Conservation (phyloP, 345 rosid genomes). For the Populus davidiana region DNA sequence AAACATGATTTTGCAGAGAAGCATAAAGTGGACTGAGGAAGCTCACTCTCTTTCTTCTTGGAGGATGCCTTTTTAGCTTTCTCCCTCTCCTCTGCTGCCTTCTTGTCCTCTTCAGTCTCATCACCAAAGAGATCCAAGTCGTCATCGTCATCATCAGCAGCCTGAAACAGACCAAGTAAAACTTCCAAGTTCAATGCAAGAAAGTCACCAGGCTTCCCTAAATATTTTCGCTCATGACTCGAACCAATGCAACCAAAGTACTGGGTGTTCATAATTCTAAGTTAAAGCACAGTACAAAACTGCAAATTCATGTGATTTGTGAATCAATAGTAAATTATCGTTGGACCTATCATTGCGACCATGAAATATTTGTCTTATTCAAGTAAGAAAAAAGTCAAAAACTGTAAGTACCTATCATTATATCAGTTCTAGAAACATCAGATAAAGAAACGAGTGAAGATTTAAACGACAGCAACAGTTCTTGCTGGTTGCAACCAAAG, state of each 20-base stretch:
- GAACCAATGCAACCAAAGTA: not conserved
- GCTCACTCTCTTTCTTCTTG: constrained; percentile 77
- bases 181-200: not conserved
- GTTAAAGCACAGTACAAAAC: not conserved
- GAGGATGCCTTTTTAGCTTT: constrained; percentile 60
- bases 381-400: not conserved
- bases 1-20: not conserved
- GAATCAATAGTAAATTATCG: not conserved
- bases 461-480: not conserved
- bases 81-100: constrained; percentile 88
- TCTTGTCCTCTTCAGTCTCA: constrained; percentile 95
- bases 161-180: constrained; percentile 11
- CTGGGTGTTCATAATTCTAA: not conserved
- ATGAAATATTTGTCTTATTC: not conserved
- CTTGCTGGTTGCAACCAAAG: not conserved
- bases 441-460: not conserved
- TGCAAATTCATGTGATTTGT: not conserved
- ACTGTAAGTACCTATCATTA: not conserved
- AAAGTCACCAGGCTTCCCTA: not conserved
- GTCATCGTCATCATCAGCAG: constrained; percentile 71
- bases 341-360: not conserved
- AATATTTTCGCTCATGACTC: not conserved
- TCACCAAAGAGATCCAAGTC: constrained; percentile 94
- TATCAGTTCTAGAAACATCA: not conserved
- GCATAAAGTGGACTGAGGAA: not conserved